Percentiles rank a stretch among this genome's conserved stretches.
These are phyloP conservation scores for Caryopteris hybrid DNA, from an alignment of 305 asterid genomes.

Conservation along the genomic window DNA sequence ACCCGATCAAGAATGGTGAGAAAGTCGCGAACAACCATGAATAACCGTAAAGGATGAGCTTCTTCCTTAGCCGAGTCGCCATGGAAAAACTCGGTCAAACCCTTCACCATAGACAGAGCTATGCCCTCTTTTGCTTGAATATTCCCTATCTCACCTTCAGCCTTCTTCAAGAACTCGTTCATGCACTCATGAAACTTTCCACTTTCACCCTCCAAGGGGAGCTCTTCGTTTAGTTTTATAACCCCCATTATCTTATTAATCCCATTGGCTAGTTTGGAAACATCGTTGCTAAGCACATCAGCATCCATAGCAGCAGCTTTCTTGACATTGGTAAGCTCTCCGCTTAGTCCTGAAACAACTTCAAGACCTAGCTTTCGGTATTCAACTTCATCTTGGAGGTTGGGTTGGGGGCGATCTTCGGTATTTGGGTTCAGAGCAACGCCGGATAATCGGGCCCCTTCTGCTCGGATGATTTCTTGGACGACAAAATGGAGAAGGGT, in stretches of 20 bases:
- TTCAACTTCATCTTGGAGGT: constrained; percentile 53
- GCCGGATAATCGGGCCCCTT: constrained; percentile 62
- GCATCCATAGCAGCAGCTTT: constrained; percentile 82
- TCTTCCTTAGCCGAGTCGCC: constrained; percentile 77
- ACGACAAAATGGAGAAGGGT: constrained; percentile 87
- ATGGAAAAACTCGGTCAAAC: constrained; percentile 72
- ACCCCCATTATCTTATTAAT: constrained; percentile 41
- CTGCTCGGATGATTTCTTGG: constrained; percentile 70
- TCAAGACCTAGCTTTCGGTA: constrained; percentile 61
- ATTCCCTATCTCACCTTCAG: constrained; percentile 44
- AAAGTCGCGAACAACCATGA: constrained; percentile 72
- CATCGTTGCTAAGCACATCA: constrained; percentile 50
- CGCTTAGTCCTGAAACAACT: constrained; percentile 56
- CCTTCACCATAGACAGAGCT: constrained; percentile 74
- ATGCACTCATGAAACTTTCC: constrained; percentile 36
- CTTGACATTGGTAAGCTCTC: constrained; percentile 79
- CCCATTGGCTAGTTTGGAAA: constrained; percentile 50
- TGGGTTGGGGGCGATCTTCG: constrained; percentile 29
- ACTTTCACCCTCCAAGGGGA: constrained; percentile 23
- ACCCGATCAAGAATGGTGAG: constrained; percentile 66
- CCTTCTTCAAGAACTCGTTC: constrained; percentile 57
- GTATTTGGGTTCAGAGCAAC: constrained; percentile 20
- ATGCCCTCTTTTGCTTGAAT: constrained; percentile 60
- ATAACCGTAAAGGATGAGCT: constrained; percentile 61
- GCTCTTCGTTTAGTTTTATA: constrained; percentile 39